phyloP scores from a whole-genome alignment of 305 asterid species.

The Solanum chacoense region DNA sequence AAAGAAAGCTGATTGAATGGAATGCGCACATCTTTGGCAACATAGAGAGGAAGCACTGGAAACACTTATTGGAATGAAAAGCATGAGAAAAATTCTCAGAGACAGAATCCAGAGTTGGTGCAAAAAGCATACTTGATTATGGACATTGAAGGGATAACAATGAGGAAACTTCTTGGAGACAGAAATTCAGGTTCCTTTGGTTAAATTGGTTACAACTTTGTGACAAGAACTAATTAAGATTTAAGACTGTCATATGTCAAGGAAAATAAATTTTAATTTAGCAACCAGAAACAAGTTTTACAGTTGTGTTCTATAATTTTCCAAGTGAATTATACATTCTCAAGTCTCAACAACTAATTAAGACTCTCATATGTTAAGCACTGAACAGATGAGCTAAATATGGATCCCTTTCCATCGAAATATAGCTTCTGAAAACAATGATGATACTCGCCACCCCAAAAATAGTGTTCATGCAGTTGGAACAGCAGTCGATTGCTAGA shows the following conservation, averaged over 20 bases:
- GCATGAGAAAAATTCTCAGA: not conserved
- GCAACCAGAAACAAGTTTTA: not conserved
- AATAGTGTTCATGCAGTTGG: not conserved
- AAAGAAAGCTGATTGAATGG: not conserved
- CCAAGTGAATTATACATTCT: not conserved
- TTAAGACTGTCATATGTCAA: not conserved
- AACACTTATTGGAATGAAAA: not conserved
- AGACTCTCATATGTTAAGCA: not conserved
- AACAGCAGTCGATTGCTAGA: not conserved
- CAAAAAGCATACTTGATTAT: not conserved
- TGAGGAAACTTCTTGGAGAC: not conserved
- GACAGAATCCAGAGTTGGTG: not conserved
- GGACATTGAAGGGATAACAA: not conserved
- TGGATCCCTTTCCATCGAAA: not conserved
- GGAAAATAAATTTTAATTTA: not conserved
- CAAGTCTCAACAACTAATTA: not conserved
- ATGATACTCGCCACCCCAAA: not conserved
- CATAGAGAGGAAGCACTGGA: not conserved
- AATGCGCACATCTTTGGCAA: not conserved
- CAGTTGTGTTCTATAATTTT: not conserved
- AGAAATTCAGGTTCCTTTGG: not conserved
- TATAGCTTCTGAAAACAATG: not conserved
- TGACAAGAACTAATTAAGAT: not conserved
- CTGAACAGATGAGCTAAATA: not conserved
- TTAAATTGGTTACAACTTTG: not conserved